Conservation (phyloP, 2,329 filamentous ascomycete genomes). For the Aureobasidium sp. region DNA sequence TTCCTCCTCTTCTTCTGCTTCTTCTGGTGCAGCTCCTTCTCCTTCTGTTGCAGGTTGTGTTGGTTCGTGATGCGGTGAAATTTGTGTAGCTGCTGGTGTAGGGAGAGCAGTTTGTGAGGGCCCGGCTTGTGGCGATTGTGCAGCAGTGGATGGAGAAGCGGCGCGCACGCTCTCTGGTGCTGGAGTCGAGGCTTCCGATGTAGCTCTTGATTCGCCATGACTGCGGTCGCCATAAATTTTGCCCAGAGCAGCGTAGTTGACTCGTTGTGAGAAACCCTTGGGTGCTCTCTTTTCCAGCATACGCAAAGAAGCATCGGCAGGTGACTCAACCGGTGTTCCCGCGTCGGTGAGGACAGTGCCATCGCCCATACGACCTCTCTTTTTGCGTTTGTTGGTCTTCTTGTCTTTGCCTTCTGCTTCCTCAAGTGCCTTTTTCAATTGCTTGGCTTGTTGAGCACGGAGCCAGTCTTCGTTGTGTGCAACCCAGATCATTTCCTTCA, state of each 20-base stretch:
- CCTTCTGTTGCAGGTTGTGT: background rate
- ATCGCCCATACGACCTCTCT: slow-evolving; percentile 32
- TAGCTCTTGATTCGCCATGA: slow-evolving; percentile 8
- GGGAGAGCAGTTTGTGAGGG: background rate
- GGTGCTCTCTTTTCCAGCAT: slow-evolving; percentile 38
- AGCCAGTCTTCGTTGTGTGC: slow-evolving; percentile 93
- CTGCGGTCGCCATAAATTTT: slow-evolving; percentile 27
- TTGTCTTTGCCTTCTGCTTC: slow-evolving; percentile 38
- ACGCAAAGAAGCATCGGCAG: slow-evolving; percentile 36
- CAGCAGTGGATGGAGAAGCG: background rate
- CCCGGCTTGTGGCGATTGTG: background rate
- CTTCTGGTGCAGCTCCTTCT: slow-evolving; percentile 1
- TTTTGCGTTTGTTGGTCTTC: slow-evolving; percentile 35
- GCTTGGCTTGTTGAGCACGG: slow-evolving; percentile 74
- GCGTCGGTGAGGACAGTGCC: slow-evolving; percentile 30
- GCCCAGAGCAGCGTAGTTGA: slow-evolving; percentile 40
- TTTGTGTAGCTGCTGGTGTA: slow-evolving; percentile 1
- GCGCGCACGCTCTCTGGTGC: slow-evolving; percentile 1
- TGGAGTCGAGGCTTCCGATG: slow-evolving; percentile 8
- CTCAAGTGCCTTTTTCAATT: slow-evolving; percentile 62
- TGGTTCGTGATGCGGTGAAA: background rate
- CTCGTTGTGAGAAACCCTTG: slow-evolving; percentile 32
- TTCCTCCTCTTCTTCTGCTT: slow-evolving; percentile 14
- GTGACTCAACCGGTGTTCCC: slow-evolving; percentile 30
- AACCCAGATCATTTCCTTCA: slow-evolving; percentile 91